Conservation (phyloP, 495 filamentous ascomycete genomes). For the Podospora didyma region DNA sequence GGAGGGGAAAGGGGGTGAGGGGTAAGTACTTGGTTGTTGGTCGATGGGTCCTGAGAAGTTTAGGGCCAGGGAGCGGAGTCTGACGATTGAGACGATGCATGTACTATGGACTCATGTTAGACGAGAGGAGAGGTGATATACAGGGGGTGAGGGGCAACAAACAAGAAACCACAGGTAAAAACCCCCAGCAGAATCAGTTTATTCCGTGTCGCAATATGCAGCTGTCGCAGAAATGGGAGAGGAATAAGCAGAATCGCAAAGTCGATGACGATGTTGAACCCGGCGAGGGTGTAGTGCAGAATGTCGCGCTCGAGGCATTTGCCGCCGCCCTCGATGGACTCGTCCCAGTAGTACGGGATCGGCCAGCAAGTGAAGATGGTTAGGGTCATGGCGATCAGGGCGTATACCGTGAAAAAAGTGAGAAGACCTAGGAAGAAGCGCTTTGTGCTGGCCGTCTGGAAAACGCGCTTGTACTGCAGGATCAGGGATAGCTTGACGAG, state of each 20-base stretch:
- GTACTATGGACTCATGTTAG: neutral
- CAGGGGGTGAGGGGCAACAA: neutral
- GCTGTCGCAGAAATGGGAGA: constrained; percentile 18
- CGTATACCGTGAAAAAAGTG: constrained; percentile 12
- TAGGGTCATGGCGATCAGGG: constrained; percentile 2
- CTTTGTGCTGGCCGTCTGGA: neutral
- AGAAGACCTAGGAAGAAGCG: constrained; percentile 7
- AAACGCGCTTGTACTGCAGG: constrained; percentile 20
- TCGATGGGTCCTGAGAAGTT: constrained; percentile 6
- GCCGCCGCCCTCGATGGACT: constrained; percentile 10
- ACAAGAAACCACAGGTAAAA: neutral
- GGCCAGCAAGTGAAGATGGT: constrained; percentile 35
- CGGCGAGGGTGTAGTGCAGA: constrained; percentile 30
- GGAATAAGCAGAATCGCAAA: constrained; percentile 29
- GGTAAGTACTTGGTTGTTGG: neutral
- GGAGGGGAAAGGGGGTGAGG: neutral
- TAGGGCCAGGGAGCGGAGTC: constrained; percentile 4
- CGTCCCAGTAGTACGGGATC: constrained; percentile 28
- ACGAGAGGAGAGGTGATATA: neutral
- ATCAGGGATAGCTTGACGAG: constrained; percentile 19
- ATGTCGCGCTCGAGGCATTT: constrained; percentile 25
- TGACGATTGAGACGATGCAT: constrained; percentile 11
- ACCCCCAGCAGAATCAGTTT: neutral
- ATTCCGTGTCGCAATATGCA: constrained; percentile 2
- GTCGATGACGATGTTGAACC: constrained; percentile 35